Evolutionary conservation across 2,329 filamentous ascomycete species (phyloP).

Genomic region (Aureobasidium sp.): DNA sequence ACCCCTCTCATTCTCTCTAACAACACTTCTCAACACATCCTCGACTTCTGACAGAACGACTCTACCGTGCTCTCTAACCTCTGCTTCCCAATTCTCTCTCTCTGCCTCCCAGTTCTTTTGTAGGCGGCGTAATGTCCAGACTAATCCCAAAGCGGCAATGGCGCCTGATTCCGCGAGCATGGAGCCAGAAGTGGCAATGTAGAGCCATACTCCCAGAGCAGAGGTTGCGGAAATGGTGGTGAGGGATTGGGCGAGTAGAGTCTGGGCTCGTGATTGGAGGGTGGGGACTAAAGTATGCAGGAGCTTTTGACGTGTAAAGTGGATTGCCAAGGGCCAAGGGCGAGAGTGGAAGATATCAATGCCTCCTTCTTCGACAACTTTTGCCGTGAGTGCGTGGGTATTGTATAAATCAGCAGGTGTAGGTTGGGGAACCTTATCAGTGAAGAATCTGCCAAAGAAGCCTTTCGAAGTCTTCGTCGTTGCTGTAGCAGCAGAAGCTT

Average conservation of each 20-base stretch:
- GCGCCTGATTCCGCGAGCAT: conserved; percentile 65
- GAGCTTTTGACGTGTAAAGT: conserved; percentile 66
- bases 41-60: conserved; percentile 62
- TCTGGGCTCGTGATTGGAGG: conserved; percentile 51
- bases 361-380: conserved; percentile 31
- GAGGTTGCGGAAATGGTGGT: conserved; percentile 70
- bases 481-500: conserved; percentile 25
- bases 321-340: conserved; percentile 81
- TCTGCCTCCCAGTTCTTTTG: conserved; percentile 66
- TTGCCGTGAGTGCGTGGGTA: conserved; percentile 29
- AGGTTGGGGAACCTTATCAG: not conserved
- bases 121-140: conserved; percentile 63
- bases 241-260: conserved; percentile 73
- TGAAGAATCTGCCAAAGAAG: conserved; percentile 18
- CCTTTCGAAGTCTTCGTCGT: conserved; percentile 24
- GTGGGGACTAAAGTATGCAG: conserved; percentile 45
- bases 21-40: conserved; percentile 50
- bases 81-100: conserved; percentile 56
- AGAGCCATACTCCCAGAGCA: conserved; percentile 62
- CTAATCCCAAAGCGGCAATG: conserved; percentile 64
- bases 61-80: conserved; percentile 63
- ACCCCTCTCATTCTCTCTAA: conserved; percentile 49
- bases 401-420: conserved; percentile 34
- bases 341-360: conserved; percentile 37
- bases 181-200: conserved; percentile 57